A percentile compares a stretch with the other conserved stretches of the same genome.
phyloP scores from a whole-genome alignment of 129 eudicot species.

The Oenanthe sinensis region DNA sequence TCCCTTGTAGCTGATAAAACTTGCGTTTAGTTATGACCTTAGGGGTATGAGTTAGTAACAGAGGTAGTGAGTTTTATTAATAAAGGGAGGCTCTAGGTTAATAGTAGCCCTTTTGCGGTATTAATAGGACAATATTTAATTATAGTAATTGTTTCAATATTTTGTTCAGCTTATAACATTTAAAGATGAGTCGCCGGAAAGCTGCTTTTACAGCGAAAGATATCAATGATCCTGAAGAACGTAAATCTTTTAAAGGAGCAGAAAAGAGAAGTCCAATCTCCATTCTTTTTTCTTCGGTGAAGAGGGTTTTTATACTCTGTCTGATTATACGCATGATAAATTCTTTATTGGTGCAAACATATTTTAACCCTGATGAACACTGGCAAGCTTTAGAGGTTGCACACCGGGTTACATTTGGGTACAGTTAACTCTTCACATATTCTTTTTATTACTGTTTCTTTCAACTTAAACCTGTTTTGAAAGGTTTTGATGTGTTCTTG shows the following conservation, averaged over 20 bases:
- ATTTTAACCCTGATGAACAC: slow-evolving; percentile 97
- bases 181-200: slow-evolving; percentile 46
- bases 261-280: slow-evolving; percentile 12
- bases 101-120: too few relatives aligned
- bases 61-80: too few relatives aligned
- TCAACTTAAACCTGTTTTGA: neutral
- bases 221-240: slow-evolving; percentile 16
- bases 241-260: slow-evolving; percentile 20
- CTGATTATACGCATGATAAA: slow-evolving; percentile 44
- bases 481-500: neutral
- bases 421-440: neutral
- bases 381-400: slow-evolving; percentile 99
- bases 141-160: neutral
- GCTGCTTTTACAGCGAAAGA: slow-evolving; percentile 17
- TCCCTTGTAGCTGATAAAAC: neutral
- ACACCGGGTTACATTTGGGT: slow-evolving; percentile 81
- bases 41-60: too few relatives aligned
- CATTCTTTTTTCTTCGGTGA: slow-evolving; percentile 23
- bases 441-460: neutral
- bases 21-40: too few relatives aligned
- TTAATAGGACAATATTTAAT: too few relatives aligned
- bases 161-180: neutral
- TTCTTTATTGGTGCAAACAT: slow-evolving; percentile 80
- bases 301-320: slow-evolving; percentile 49
- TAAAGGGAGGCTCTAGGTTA: too few relatives aligned